Base-by-base conservation (phyloP, 176 grass and related monocot species). In the Melocanna baccifera region DNA sequence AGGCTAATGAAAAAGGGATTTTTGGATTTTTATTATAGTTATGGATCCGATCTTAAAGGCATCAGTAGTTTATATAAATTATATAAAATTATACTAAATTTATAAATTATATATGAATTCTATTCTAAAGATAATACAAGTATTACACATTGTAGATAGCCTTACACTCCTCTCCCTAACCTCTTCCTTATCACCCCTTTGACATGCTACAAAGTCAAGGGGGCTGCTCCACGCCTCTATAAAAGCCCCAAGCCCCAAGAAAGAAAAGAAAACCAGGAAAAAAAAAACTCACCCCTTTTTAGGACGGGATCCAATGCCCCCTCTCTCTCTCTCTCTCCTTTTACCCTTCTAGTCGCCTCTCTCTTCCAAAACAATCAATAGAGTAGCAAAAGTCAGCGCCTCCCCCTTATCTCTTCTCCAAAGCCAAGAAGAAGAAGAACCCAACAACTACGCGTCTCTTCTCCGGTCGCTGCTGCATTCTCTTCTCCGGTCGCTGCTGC, bases 301-400 rank as follows among this genome's bases (percentile, higher is more conserved):
- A 80, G 73, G 69, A 42, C 40, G 72, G 89, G 75, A 87, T 91
- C 85, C 89, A 81, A 91, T 91, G 90, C 88, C 63, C 73, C 50
- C 30, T 52, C 82, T 47, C 77, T 28, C 65, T 2, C 75, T 79
- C 81, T 82, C 69, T 85, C 77, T 76, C 78, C 56, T 77, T 80
- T 85, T 82, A 82, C 87, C 50, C 68, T 45, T 37, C 42, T 9
- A 34, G 82, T 81, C 85, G 25, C 28, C 62, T 22, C 61, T 25
- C 87, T 58, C 75, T 52, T 69, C 71, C 62, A 85, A 76, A 62
- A 70, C 83, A 86, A 85, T 81, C 74, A 46, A 83, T 85, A 79
- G 48, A 80, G 52, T 69, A 73, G 75, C 72, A 52, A 83, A 96
- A 93, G 91, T 96, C 94, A 93, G 94, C 91, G 94, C 94, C 86